Evolutionary conservation across 257 asterid species (phyloP), one percentile per base, ranked within the genome.

Genomic region (Agastache rugosa): DNA sequence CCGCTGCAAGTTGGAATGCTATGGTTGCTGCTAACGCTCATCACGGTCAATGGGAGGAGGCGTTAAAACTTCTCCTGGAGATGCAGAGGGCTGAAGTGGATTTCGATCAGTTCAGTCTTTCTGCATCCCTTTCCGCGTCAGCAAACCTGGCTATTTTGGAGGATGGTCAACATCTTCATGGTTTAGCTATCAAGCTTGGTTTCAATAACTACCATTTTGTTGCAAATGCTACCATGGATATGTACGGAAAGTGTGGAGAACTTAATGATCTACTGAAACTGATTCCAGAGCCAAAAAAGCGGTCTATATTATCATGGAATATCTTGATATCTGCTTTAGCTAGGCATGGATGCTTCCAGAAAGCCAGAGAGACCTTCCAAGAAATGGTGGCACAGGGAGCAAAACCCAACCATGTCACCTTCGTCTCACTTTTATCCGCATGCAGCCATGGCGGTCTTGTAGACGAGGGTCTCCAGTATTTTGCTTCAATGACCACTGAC

Each of bases 371-470:
- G 72, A 68, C 83, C 63, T 90, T 93, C 63, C 87, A 83, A 14
- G 89, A 90, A 68, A 89, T 93, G 97, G 83, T 89, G 34, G 79
- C 76, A 79, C 81, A 77, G 5, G 90, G 87, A 29, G 68, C 80
- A 14, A 83, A 81, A 51, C 98, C 97, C 9, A 85, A 87, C 76
- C 94, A 89, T 67, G 94, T 90, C 78, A 90, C 97, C n/a, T 93
- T 90, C 59, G 97, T 93, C 79, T 85, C 97, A 42, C 96, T 93
- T 76, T 72, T 93, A 75, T 93, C 98, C 1, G 97, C 98, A 1
- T 92, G 97, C 65, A 92, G 94, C 85, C 98, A 92, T 63, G 96
- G 96, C 5, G 98, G 98, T 62, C 80, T 90, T 55, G 97, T 90
- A 20, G 87, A 85, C 3, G 97, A 93, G 74, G 98, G 98, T 71